A percentile compares a stretch with the other conserved stretches of the same genome.
Evolutionary conservation across 2,329 filamentous ascomycete genomes (phyloP).

Genomic region (Cladophialophora carrionii): DNA sequence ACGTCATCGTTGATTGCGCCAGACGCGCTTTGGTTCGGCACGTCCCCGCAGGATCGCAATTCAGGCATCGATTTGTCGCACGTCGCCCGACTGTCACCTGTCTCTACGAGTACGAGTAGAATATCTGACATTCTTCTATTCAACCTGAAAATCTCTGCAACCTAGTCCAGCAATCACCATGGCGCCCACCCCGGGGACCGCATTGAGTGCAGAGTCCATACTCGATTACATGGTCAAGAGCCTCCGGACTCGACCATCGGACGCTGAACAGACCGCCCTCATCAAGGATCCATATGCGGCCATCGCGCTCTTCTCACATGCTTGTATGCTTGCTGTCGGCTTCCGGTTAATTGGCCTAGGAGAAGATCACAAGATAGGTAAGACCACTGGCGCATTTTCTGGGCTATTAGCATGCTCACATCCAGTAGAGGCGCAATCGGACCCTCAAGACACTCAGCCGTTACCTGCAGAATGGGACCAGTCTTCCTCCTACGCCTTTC

Average conservation of each 20-base stretch:
- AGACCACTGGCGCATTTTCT: conserved; percentile 3
- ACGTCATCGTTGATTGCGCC: neutral
- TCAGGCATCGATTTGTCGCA: neutral
- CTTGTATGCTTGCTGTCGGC: conserved; percentile 76
- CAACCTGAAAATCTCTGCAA: neutral
- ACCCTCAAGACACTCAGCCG: conserved; percentile 59
- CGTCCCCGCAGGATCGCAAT: neutral
- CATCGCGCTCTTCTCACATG: conserved; percentile 80
- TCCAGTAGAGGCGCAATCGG: conserved; percentile 57
- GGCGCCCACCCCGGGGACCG: conserved; percentile 28
- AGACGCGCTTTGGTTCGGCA: neutral
- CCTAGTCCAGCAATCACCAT: conserved; percentile 18
- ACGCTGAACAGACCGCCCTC: conserved; percentile 25
- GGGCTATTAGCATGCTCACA: conserved; percentile 41
- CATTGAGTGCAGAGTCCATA: conserved; percentile 36
- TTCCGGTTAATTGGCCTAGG: conserved; percentile 83
- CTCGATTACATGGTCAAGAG: conserved; percentile 39
- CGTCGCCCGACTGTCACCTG: neutral
- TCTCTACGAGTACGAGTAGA: no score
- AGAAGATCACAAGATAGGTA: conserved; percentile 76
- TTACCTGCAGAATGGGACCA: conserved; percentile 82
- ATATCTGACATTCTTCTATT: neutral
- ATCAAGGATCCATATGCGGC: conserved; percentile 69
- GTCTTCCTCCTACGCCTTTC: conserved; percentile 72
- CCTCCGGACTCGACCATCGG: conserved; percentile 37